These are phyloP conservation scores for Komagataella kurtzmanii DNA, from an alignment of 805 yeast genomes.

Conservation along the genomic window DNA sequence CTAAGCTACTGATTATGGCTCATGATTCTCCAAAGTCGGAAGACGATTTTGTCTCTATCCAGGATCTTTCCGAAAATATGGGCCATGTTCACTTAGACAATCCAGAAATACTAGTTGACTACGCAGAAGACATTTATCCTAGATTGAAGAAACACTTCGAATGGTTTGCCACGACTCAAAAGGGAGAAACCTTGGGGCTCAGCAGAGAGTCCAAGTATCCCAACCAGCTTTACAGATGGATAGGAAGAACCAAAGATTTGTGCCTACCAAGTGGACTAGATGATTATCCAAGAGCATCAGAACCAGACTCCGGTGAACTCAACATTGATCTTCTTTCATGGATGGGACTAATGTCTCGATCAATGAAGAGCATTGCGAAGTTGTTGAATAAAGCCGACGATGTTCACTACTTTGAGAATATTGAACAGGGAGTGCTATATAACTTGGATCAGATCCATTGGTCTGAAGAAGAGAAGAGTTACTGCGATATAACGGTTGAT, in stretches of 20 bases:
- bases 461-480: slow-evolving; percentile 50
- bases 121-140: slow-evolving; percentile 62
- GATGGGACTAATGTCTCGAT: slow-evolving; percentile 86
- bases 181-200: slow-evolving; percentile 61
- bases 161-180: slow-evolving; percentile 76
- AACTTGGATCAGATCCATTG: slow-evolving; percentile 74
- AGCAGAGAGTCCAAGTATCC: slow-evolving; percentile 39
- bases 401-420: slow-evolving; percentile 31
- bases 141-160: slow-evolving; percentile 63
- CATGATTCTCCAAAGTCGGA: slow-evolving; percentile 19
- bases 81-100: slow-evolving; percentile 41
- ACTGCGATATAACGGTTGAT: slow-evolving; percentile 76
- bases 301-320: slow-evolving; percentile 78
- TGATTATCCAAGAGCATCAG: slow-evolving; percentile 80
- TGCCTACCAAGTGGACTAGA: slow-evolving; percentile 90
- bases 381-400: slow-evolving; percentile 49
- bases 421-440: slow-evolving; percentile 40
- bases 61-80: slow-evolving; percentile 17
- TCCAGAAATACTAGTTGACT: slow-evolving; percentile 44
- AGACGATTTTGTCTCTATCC: slow-evolving; percentile 7
- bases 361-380: slow-evolving; percentile 63
- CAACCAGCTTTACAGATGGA: slow-evolving; percentile 78
- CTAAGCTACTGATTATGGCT: slow-evolving; percentile 37
- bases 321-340: slow-evolving; percentile 84
- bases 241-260: slow-evolving; percentile 77